A percentile compares a stretch with the other conserved stretches of the same genome.
Evolutionary conservation across 75 land plant genomes (phyloP).

Genomic region (Selaginella moellendorffii): DNA sequence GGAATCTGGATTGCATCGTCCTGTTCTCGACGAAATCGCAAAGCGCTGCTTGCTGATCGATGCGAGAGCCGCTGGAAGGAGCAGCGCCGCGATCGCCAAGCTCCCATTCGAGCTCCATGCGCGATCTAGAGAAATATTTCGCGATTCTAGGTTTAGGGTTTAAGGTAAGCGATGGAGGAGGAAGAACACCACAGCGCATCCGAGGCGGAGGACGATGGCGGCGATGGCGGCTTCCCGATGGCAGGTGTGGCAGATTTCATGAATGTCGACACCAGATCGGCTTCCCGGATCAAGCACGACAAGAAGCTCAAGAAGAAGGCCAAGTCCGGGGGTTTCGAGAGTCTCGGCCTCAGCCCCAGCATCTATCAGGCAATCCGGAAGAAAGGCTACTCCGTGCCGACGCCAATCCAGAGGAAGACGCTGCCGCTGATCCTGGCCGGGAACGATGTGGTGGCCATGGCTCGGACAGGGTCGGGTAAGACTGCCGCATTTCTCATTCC

Average conservation of each 20-base stretch:
- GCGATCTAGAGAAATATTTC: no score
- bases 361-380: conserved; percentile 54
- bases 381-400: conserved; percentile 82
- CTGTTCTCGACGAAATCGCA: no score
- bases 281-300: background rate
- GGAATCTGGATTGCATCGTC: no score
- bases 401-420: conserved; percentile 93
- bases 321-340: conserved; percentile 88
- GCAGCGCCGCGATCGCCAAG: no score
- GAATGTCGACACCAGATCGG: background rate
- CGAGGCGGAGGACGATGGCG: background rate
- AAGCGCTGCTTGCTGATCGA: no score
- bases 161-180: background rate
- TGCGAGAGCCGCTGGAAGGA: no score
- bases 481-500: conserved; percentile 92
- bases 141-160: no score
- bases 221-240: background rate
- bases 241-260: background rate
- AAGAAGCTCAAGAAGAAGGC: conserved; percentile 62
- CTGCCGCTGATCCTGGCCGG: conserved; percentile 83
- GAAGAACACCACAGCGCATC: background rate
- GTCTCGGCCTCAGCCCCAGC: conserved; percentile 45
- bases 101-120: no score
- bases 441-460: conserved; percentile 91
- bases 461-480: conserved; percentile 94